phyloP scores from a whole-genome alignment of 2,329 filamentous ascomycete species.

The Chalaropsis thielavioides region DNA sequence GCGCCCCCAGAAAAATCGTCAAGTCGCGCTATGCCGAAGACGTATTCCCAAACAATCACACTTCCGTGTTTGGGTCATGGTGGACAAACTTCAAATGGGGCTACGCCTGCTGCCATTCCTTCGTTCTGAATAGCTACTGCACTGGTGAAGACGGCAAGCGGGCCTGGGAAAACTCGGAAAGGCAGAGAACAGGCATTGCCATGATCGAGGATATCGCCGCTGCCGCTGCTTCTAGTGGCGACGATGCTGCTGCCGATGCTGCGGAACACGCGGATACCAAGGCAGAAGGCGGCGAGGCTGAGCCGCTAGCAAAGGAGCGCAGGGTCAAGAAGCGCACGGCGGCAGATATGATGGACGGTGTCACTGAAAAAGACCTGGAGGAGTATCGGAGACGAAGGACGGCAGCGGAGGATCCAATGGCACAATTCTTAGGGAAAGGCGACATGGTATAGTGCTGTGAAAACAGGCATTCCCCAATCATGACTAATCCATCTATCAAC shows the following conservation, averaged over 20 bases:
- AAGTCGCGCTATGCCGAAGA: slow-evolving; percentile 91
- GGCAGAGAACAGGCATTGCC: slow-evolving; percentile 35
- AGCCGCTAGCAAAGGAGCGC: slow-evolving; percentile 22
- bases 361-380: slow-evolving; percentile 75
- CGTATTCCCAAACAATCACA: slow-evolving; percentile 78
- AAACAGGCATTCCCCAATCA: background rate
- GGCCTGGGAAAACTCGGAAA: slow-evolving; percentile 65
- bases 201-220: slow-evolving; percentile 23
- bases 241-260: background rate
- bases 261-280: slow-evolving; percentile 24
- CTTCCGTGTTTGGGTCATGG: slow-evolving; percentile 90
- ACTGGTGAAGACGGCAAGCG: slow-evolving; percentile 77
- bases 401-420: slow-evolving; percentile 74
- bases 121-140: slow-evolving; percentile 92
- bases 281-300: slow-evolving; percentile 25
- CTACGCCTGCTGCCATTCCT: slow-evolving; percentile 87
- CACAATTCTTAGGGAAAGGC: slow-evolving; percentile 60
- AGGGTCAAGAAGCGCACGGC: slow-evolving; percentile 51
- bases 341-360: slow-evolving; percentile 60
- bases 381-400: slow-evolving; percentile 64
- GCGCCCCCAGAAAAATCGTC: slow-evolving; percentile 57
- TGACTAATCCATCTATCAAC: background rate
- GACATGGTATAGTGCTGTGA: slow-evolving; percentile 33
- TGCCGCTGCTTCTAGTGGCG: slow-evolving; percentile 20
- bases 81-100: slow-evolving; percentile 94